These are phyloP conservation scores for Cutaneotrichosporon sp. DNA, from an alignment of 1,284 basidiomycete species.

Conservation along the genomic window DNA sequence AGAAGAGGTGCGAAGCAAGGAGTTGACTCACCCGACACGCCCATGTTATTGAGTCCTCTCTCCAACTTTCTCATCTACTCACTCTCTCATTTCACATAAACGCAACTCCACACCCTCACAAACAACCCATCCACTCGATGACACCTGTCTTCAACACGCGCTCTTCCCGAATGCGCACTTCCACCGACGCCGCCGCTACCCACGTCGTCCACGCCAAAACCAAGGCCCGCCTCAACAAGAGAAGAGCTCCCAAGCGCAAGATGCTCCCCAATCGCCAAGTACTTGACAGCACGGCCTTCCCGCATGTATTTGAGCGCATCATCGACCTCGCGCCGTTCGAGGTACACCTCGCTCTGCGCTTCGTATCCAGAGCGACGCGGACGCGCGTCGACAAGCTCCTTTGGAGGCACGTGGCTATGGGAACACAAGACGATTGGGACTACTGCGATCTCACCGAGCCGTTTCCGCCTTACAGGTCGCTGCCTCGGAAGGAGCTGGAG, in stretches of 20 bases:
- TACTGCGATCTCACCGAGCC: not conserved
- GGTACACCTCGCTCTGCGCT: not conserved
- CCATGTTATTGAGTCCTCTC: no score
- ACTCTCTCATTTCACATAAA: not conserved
- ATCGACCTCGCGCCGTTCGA: not conserved
- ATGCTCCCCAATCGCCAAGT: not conserved
- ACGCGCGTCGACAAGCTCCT: conserved; percentile 1
- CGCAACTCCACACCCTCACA: not conserved
- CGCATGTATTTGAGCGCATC: not conserved
- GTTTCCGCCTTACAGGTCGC: not conserved
- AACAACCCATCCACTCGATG: not conserved
- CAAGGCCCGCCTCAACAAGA: not conserved
- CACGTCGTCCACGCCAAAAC: no score
- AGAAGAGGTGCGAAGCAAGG: no score
- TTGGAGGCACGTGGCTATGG: not conserved
- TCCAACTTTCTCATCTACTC: not conserved
- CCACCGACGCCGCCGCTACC: no score
- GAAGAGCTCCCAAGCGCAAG: not conserved
- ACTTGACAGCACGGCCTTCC: not conserved
- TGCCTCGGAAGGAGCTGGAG: not conserved
- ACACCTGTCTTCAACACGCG: not conserved
- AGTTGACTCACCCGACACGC: no score
- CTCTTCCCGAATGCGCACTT: no score
- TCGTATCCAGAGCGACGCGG: not conserved
- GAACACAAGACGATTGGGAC: not conserved